Evolutionary conservation across 495 filamentous ascomycete species (phyloP).

Genomic region (Rostrohypoxylon terebratum): DNA sequence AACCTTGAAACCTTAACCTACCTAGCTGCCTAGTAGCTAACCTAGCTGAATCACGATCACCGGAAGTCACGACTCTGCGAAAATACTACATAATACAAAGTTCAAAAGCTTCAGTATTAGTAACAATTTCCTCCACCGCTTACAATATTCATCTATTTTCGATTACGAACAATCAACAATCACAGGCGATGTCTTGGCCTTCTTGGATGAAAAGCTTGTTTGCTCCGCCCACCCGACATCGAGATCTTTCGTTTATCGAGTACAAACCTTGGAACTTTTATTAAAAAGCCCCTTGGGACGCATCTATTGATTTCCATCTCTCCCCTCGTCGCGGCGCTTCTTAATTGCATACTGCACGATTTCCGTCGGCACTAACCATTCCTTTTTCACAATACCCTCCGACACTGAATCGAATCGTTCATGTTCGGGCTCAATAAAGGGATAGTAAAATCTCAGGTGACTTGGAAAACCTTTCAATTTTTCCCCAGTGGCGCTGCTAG

Average conservation of each 20-base stretch:
- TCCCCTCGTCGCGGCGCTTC: neutral
- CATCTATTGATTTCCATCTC: neutral
- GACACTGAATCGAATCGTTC: neutral
- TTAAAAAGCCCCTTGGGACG: neutral
- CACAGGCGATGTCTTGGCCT: neutral
- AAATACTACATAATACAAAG: neutral
- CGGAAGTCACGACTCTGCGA: neutral
- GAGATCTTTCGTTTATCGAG: neutral
- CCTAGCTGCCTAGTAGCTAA: too few species aligned
- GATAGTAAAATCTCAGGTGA: neutral
- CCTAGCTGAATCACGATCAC: neutral
- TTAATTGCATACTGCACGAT: neutral
- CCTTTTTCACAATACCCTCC: neutral
- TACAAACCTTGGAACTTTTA: too few species aligned
- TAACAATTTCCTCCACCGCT: conserved; percentile 13
- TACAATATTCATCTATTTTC: conserved; percentile 17
- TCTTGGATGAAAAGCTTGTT: neutral
- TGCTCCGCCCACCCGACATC: neutral
- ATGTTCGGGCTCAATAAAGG: neutral
- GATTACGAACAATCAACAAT: conserved; percentile 15
- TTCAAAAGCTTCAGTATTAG: too few species aligned
- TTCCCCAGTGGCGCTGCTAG: neutral
- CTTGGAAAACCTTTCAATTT: neutral
- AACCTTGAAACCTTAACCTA: too few species aligned
- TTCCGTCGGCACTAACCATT: neutral